Conservation (phyloP, 352 stramenopile species). For the Phytopythium kandeliae region DNA sequence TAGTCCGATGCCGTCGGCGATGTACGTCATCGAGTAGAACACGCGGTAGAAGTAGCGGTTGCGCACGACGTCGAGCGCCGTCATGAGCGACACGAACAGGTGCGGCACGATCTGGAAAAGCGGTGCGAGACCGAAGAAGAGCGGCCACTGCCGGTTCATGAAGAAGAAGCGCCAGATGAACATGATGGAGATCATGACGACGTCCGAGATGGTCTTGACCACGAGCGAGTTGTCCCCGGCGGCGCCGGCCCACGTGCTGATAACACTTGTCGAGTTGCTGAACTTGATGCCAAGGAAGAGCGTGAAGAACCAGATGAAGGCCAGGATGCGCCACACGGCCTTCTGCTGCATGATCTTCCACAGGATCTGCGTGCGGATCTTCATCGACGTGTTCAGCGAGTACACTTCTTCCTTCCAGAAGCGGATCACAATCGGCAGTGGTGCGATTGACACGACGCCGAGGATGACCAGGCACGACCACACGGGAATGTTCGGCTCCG, state of each 20-base stretch:
- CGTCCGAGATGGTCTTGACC: slow-evolving; percentile 34
- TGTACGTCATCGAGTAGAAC: slow-evolving; percentile 38
- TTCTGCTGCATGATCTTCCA: slow-evolving; percentile 81
- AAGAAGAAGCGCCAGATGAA: slow-evolving; percentile 49
- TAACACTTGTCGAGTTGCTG: slow-evolving; percentile 29
- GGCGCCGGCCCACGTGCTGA: slow-evolving; percentile 36
- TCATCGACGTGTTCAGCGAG: slow-evolving; percentile 52
- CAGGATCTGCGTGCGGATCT: slow-evolving; percentile 52
- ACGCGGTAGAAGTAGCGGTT: slow-evolving; percentile 55
- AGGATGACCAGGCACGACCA: slow-evolving; percentile 40
- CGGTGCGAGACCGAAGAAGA: slow-evolving; percentile 49
- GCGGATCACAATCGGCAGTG: slow-evolving; percentile 37
- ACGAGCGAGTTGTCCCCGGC: slow-evolving; percentile 39
- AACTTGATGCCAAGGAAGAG: slow-evolving; percentile 58
- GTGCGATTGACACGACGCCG: slow-evolving; percentile 44
- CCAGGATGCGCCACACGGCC: slow-evolving; percentile 59
- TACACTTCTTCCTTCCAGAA: slow-evolving; percentile 68
- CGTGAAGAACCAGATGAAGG: slow-evolving; percentile 57
- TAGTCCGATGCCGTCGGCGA: slow-evolving; percentile 46
- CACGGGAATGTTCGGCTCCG: slow-evolving; percentile 30
- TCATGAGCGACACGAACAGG: slow-evolving; percentile 35
- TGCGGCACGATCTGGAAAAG: slow-evolving; percentile 43
- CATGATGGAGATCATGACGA: slow-evolving; percentile 53
- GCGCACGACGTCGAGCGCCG: slow-evolving; percentile 34
- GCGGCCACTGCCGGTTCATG: slow-evolving; percentile 47